A percentile compares a stretch with the other conserved stretches of the same genome.
Conservation (phyloP, 2,329 filamentous ascomycete species). For the Ilyonectria robusta region DNA sequence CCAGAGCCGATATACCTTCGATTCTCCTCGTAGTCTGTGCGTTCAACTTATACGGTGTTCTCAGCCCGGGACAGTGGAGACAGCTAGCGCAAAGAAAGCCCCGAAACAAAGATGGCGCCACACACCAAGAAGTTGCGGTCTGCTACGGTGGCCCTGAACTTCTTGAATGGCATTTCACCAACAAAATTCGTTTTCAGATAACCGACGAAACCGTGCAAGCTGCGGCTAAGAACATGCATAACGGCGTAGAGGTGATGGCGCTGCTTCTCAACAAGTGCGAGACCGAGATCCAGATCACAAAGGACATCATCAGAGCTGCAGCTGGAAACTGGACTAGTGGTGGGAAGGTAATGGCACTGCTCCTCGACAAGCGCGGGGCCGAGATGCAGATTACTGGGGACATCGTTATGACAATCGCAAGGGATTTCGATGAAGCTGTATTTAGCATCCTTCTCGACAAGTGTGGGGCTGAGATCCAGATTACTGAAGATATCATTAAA, state of each 20-base stretch:
- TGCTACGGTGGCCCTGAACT: slow-evolving; percentile 1
- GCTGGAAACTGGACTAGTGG: background rate
- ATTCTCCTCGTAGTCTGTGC: slow-evolving; percentile 10
- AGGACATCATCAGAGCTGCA: background rate
- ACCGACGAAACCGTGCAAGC: no score
- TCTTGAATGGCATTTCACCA: slow-evolving; percentile 17
- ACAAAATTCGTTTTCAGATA: background rate
- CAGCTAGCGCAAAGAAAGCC: slow-evolving; percentile 5
- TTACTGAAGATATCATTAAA: no score
- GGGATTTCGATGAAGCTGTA: background rate
- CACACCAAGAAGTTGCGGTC: slow-evolving; percentile 16
- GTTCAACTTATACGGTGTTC: slow-evolving; percentile 14
- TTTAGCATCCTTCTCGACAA: background rate
- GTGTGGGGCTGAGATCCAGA: no score
- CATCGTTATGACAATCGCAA: background rate
- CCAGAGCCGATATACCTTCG: slow-evolving; percentile 2
- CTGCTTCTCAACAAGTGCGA: background rate
- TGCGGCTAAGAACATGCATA: no score
- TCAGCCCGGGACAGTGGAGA: slow-evolving; percentile 14
- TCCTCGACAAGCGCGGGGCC: background rate
- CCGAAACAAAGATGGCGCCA: background rate
- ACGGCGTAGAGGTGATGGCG: background rate
- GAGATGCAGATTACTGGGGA: background rate
- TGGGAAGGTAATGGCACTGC: background rate
- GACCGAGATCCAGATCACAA: no score